Base-by-base conservation (phyloP, 2,329 filamentous ascomycete genomes). In the Cladobotryum mycophilum region DNA sequence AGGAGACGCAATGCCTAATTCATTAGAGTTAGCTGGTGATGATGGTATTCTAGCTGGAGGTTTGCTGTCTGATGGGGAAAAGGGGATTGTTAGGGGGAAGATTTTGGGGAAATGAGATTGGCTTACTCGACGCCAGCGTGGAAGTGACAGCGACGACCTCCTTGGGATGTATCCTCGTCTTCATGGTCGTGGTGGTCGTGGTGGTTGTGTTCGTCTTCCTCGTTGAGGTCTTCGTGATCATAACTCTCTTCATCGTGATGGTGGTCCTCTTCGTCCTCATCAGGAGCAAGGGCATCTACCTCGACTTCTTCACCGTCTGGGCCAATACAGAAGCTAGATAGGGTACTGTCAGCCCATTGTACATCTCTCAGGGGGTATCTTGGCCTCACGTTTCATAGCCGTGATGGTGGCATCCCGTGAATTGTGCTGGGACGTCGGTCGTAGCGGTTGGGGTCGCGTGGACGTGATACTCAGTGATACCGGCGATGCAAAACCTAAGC, bases 91-190 rank as follows among this genome's bases (percentile, higher is more conserved):
- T 42, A 35, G 3, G 22, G 17, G 3, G 2, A 4, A n/a, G n/a
- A 18, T 18, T 8, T 8, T 7, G 20, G 5, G 11, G n/a, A n/a
- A 35, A 11, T n/a, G 20, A n/a, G 30, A 20, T 25, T 1, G 9
- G 51, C 82, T 67, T 70, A 87, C 84, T 88, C 83, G 18, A 89
- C 82, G 36, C 85, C 85, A 9, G 85, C 85, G 58, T 90, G 86
- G 65, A 85, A 88, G 61, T 90, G 86, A 58, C 59, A 61, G 37
- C 60, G 47, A 18, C 48, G 45, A 44, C 48, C 44, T 48, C 45
- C 53, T 6, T 45, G 48, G 15, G 55, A 30, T 11, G 6, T 11
- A 11, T 30, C 6, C 8, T 30, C 52, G 15, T 55, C 56, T 36
- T 60, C 56, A 13, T 58, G 47, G 3, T 61, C 51, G 5, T 60